phyloP scores from a whole-genome alignment of 2,329 filamentous ascomycete genomes.

The Colletotrichum australisinense region DNA sequence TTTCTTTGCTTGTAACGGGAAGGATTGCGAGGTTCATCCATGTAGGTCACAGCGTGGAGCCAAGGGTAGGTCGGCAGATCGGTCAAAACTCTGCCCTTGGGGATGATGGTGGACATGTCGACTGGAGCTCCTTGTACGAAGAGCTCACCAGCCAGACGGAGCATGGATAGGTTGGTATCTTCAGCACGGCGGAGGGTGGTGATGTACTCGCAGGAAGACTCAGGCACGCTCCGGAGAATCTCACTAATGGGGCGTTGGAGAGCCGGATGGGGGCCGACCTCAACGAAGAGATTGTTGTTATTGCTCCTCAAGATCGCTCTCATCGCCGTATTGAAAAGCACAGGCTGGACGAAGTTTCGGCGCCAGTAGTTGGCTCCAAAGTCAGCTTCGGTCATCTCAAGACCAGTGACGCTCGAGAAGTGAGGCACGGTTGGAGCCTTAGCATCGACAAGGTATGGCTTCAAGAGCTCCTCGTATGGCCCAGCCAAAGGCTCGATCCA shows the following conservation, averaged over 20 bases:
- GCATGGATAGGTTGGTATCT: constrained; percentile 56
- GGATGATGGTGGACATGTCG: constrained; percentile 45
- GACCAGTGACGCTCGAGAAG: constrained; percentile 44
- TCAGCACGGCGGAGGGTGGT: constrained; percentile 62
- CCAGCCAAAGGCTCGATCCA: constrained; percentile 38
- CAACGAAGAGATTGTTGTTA: constrained; percentile 34
- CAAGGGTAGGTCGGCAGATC: constrained; percentile 25
- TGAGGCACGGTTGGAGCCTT: constrained; percentile 6
- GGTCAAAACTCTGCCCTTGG: constrained; percentile 8
- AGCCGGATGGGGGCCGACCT: constrained; percentile 39
- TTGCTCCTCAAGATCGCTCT: constrained; percentile 35
- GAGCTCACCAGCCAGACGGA: constrained; percentile 56
- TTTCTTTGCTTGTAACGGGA: constrained; percentile 15
- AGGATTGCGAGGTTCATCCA: constrained; percentile 15
- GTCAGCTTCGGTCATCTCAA: constrained; percentile 35
- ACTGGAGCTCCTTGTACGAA: constrained; percentile 56
- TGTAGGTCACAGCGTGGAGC: constrained; percentile 16
- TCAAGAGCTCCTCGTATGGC: constrained; percentile 18
- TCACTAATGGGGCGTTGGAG: constrained; percentile 38
- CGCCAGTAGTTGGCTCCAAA: constrained; percentile 53
- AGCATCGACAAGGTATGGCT: constrained; percentile 7
- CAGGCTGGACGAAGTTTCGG: constrained; percentile 52
- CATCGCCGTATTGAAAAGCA: constrained; percentile 55
- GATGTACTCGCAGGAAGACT: constrained; percentile 46
- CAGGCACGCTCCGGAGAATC: constrained; percentile 47